These are phyloP conservation scores for Trichoderma sp. DNA, from an alignment of 2,329 filamentous ascomycete genomes.

Conservation along the genomic window DNA sequence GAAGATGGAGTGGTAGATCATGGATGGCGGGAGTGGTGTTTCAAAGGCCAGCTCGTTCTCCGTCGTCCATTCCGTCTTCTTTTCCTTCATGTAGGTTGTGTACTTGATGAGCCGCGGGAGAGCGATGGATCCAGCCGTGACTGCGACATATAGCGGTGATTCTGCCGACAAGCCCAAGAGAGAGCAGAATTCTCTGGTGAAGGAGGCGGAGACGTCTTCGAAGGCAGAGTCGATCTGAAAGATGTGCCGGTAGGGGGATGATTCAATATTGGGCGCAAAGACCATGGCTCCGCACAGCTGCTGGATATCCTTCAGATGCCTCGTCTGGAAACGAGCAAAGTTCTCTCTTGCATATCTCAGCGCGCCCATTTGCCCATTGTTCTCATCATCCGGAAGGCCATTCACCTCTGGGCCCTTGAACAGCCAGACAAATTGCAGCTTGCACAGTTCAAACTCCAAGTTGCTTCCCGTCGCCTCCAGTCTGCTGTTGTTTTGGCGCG, in stretches of 20 bases:
- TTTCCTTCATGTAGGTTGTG: conserved; percentile 80
- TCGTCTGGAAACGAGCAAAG: conserved; percentile 69
- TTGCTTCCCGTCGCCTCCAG: conserved; percentile 85
- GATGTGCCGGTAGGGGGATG: conserved; percentile 74
- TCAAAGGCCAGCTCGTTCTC: conserved; percentile 84
- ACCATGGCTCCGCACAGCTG: conserved; percentile 78
- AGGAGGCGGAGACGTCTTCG: conserved; percentile 79
- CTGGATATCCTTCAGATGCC: conserved; percentile 77
- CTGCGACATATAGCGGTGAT: conserved; percentile 88
- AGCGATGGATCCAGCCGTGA: conserved; percentile 88
- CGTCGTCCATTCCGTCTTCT: conserved; percentile 92
- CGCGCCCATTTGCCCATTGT: conserved; percentile 61
- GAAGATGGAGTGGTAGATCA: conserved; percentile 91
- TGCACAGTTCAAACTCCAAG: conserved; percentile 89
- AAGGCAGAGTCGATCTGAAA: conserved; percentile 77
- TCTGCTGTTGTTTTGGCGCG: conserved; percentile 63
- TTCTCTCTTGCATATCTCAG: conserved; percentile 71
- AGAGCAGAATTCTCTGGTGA: conserved; percentile 92
- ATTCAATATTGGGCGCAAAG: conserved; percentile 68
- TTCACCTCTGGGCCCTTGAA: conserved; percentile 63
- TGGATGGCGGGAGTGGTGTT: conserved; percentile 56
- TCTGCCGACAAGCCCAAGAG: conserved; percentile 85
- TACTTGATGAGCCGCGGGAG: conserved; percentile 87
- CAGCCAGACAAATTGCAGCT: conserved; percentile 85
- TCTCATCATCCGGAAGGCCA: conserved; percentile 51